These are phyloP conservation scores for Aspergillus leporis DNA, from an alignment of 495 filamentous ascomycete species.

Conservation along the genomic window DNA sequence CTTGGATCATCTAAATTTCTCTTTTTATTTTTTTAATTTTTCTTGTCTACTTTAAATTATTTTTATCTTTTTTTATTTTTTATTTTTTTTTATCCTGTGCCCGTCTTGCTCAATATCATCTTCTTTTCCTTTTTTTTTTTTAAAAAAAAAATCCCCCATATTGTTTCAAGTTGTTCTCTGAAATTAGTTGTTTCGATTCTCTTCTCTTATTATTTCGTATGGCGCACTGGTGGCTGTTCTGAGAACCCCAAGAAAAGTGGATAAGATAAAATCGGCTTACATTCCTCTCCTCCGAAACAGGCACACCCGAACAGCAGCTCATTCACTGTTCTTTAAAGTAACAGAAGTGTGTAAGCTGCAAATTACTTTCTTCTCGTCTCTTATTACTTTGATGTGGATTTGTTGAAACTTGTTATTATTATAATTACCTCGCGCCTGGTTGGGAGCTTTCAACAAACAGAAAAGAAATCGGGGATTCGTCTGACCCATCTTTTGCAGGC, in stretches of 20 bases:
- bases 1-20: conserved; percentile 11
- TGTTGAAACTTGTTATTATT: neutral
- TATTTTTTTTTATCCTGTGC: conserved; percentile 14
- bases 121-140: conserved; percentile 6
- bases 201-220: conserved; percentile 13
- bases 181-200: neutral
- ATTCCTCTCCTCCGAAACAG: conserved; percentile 21
- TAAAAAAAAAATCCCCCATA: conserved; percentile 4
- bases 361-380: conserved; percentile 4
- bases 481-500: neutral
- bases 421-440: neutral
- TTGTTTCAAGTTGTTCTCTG: conserved; percentile 8
- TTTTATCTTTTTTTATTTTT: conserved; percentile 14
- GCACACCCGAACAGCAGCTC: conserved; percentile 16
- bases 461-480: neutral
- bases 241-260: conserved; percentile 15
- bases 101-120: conserved; percentile 5
- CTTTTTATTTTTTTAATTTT: conserved; percentile 9
- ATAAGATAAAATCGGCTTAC: conserved; percentile 24
- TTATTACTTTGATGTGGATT: neutral
- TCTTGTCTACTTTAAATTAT: conserved; percentile 13
- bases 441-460: neutral
- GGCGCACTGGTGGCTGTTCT: conserved; percentile 19
- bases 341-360: conserved; percentile 14
- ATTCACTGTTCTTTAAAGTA: conserved; percentile 1